phyloP scores from a whole-genome alignment of 2,329 filamentous ascomycete genomes.

The Aspergillus piperis region DNA sequence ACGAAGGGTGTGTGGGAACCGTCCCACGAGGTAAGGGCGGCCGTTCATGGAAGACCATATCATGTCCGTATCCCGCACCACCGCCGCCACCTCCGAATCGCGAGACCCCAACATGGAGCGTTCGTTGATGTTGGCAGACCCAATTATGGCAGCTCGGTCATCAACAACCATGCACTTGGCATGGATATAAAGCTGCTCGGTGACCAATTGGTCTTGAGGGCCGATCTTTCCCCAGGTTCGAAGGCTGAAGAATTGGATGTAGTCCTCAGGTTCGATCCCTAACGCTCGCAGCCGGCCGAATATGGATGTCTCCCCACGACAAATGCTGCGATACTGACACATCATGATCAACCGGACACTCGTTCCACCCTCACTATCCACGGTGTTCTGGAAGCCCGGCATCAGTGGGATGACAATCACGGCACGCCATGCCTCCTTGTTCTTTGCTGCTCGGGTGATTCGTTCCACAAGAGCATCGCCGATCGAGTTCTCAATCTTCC shows the following conservation, averaged over 20 bases:
- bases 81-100: constrained; percentile 87
- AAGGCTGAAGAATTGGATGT: constrained; percentile 91
- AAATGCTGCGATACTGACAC: constrained; percentile 95
- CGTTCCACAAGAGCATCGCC: constrained; percentile 92
- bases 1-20: constrained; percentile 89
- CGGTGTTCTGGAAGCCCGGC: constrained; percentile 97
- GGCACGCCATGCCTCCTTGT: constrained; percentile 86
- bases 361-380: constrained; percentile 89
- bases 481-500: constrained; percentile 87
- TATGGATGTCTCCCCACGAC: constrained; percentile 86
- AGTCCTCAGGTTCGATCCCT: constrained; percentile 90
- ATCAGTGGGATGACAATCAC: constrained; percentile 90
- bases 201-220: constrained; percentile 77
- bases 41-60: constrained; percentile 90
- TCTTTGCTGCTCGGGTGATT: constrained; percentile 78
- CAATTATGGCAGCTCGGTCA: constrained; percentile 88
- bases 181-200: constrained; percentile 97
- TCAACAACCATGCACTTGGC: constrained; percentile 97
- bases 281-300: constrained; percentile 78
- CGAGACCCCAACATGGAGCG: constrained; percentile 89
- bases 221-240: constrained; percentile 91
- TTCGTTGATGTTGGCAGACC: constrained; percentile 98
- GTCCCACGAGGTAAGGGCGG: constrained; percentile 81
- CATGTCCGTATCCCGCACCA: constrained; percentile 92
- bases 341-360: constrained; percentile 95